phyloP scores from a whole-genome alignment of 495 filamentous ascomycete genomes.

The Penicillium psychrofluorescens region DNA sequence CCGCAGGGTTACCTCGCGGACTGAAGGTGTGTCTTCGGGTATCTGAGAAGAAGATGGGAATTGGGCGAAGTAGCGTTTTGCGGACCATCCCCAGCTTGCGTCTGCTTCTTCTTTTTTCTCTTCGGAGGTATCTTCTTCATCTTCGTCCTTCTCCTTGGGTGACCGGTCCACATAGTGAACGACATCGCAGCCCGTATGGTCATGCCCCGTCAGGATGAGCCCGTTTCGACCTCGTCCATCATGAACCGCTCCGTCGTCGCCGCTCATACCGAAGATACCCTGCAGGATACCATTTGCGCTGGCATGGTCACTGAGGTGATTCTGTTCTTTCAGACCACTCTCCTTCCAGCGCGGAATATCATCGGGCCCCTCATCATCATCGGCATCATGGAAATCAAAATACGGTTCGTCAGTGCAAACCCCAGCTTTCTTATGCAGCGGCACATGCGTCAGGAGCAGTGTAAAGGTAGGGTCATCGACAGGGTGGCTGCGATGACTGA shows the following conservation, averaged over 20 bases:
- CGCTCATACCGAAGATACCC: constrained; percentile 71
- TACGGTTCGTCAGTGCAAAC: constrained; percentile 79
- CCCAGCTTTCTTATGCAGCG: constrained; percentile 74
- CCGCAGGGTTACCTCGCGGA: constrained; percentile 90
- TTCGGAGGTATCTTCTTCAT: not conserved
- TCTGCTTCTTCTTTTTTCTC: constrained; percentile 13
- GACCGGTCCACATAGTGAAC: constrained; percentile 65
- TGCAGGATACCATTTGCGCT: constrained; percentile 60
- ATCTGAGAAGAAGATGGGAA: no score
- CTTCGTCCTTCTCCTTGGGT: not conserved
- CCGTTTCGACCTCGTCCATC: constrained; percentile 58
- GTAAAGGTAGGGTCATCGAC: constrained; percentile 67
- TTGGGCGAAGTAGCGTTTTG: constrained; percentile 15
- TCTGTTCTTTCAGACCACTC: constrained; percentile 81
- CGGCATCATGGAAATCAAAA: constrained; percentile 59
- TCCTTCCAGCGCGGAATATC: constrained; percentile 26
- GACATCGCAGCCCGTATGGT: constrained; percentile 88
- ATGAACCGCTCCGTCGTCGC: constrained; percentile 40
- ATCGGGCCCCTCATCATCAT: constrained; percentile 29
- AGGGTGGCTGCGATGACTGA: constrained; percentile 52
- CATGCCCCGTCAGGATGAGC: constrained; percentile 83
- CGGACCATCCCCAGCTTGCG: constrained; percentile 24
- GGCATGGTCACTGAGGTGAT: constrained; percentile 67
- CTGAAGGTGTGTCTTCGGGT: constrained; percentile 19
- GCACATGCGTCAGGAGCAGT: constrained; percentile 84